These are phyloP conservation scores for Aspergillus panamensis DNA, from an alignment of 495 filamentous ascomycete species.

Conservation along the genomic window DNA sequence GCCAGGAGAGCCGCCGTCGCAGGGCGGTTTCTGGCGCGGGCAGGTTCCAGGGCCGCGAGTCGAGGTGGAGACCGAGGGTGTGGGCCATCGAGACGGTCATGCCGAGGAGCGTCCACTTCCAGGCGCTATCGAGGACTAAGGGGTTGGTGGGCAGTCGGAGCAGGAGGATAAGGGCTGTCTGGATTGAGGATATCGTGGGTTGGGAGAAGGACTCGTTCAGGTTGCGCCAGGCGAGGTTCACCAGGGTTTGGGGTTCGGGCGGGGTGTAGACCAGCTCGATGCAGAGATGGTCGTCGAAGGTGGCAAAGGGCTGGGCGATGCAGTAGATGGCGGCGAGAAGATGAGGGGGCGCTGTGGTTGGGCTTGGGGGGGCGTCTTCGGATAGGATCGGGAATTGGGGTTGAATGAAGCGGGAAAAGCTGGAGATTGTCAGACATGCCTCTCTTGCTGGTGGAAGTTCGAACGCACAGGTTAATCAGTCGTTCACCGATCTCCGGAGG, in stretches of 20 bases:
- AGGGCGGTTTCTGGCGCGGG: background rate
- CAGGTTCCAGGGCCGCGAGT: background rate
- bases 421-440: too few species aligned
- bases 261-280: conserved; percentile 7
- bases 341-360: background rate
- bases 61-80: conserved; percentile 6
- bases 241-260: background rate
- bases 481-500: background rate
- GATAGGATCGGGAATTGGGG: background rate
- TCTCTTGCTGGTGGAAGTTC: background rate
- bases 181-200: conserved; percentile 3
- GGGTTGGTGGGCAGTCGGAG: background rate
- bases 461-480: background rate
- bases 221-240: background rate
- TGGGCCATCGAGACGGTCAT: conserved; percentile 5
- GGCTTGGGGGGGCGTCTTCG: background rate
- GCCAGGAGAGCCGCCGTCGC: conserved; percentile 1
- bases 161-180: conserved; percentile 4
- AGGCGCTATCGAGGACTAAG: background rate
- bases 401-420: background rate
- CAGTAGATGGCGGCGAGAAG: conserved; percentile 4
- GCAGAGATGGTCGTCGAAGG: conserved; percentile 5
- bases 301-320: conserved; percentile 5
- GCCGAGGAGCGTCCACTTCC: conserved; percentile 5
- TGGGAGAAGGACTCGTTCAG: background rate